Evolutionary conservation across 352 stramenopile genomes (phyloP).

Genomic region (Pythium grandisporangium): DNA sequence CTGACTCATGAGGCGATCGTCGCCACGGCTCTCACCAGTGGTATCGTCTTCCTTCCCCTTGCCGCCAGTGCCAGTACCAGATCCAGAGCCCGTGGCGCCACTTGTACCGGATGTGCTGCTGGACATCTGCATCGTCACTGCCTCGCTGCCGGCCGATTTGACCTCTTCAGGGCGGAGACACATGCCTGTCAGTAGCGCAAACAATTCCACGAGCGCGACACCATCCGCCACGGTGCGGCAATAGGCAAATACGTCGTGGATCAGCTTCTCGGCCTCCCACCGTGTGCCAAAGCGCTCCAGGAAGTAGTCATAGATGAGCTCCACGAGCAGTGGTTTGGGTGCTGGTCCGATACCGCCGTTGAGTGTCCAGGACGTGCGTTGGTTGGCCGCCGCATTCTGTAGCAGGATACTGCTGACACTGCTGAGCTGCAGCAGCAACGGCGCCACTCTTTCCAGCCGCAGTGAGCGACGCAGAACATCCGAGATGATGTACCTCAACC

Average conservation of each 20-base stretch:
- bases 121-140: no score
- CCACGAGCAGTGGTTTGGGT: slow-evolving; percentile 49
- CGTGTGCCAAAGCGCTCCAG: slow-evolving; percentile 55
- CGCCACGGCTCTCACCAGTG: no score
- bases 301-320: slow-evolving; percentile 75
- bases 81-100: no score
- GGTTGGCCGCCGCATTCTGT: background rate
- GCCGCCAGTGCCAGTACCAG: no score
- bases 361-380: slow-evolving; percentile 3
- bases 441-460: slow-evolving; percentile 12
- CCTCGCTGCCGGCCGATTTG: no score
- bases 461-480: slow-evolving; percentile 41
- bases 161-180: no score
- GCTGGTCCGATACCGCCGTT: slow-evolving; percentile 55
- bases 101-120: no score
- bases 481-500: slow-evolving; percentile 50
- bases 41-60: no score
- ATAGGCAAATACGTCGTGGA: slow-evolving; percentile 79
- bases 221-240: slow-evolving; percentile 34
- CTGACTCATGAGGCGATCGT: slow-evolving; percentile 54
- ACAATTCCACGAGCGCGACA: slow-evolving; percentile 42
- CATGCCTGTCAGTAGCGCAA: slow-evolving; percentile 69
- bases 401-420: slow-evolving; percentile 23
- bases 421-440: slow-evolving; percentile 37
- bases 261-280: slow-evolving; percentile 65